These are phyloP conservation scores for Penicillium argentinense DNA, from an alignment of 495 filamentous ascomycete genomes.

Conservation along the genomic window DNA sequence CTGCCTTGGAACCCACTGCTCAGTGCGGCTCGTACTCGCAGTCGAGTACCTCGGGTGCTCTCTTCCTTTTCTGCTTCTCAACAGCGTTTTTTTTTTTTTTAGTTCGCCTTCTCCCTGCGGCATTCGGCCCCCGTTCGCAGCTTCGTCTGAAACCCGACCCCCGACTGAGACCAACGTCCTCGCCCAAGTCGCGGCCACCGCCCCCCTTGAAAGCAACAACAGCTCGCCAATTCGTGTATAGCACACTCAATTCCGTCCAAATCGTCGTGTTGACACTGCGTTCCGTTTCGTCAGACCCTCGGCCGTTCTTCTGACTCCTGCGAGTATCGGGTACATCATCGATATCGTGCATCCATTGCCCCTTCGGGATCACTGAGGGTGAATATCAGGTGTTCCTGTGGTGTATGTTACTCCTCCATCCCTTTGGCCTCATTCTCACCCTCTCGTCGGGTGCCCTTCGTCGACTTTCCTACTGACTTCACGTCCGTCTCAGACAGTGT, in stretches of 20 bases:
- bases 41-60: conserved; percentile 26
- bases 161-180: background rate
- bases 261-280: background rate
- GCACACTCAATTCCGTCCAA: conserved; percentile 8
- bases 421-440: background rate
- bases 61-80: conserved; percentile 10
- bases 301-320: conserved; percentile 2
- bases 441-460: background rate
- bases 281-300: background rate
- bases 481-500: conserved; percentile 13
- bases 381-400: conserved; percentile 12
- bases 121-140: conserved; percentile 11
- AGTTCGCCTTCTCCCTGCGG: conserved; percentile 4
- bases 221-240: conserved; percentile 11
- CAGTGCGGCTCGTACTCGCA: conserved; percentile 22
- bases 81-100: conserved; percentile 11
- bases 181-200: conserved; percentile 7
- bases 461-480: conserved; percentile 19
- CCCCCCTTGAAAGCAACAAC: conserved; percentile 12
- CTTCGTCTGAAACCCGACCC: conserved; percentile 8
- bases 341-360: conserved; percentile 13
- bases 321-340: conserved; percentile 10
- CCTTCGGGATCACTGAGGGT: conserved; percentile 10
- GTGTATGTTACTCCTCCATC: too few relatives aligned
- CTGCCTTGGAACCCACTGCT: conserved; percentile 11